A percentile compares a stretch with the other conserved stretches of the same genome.
phyloP scores from a whole-genome alignment of 108 stramenopile genomes.

The Schizochytrium sp. region DNA sequence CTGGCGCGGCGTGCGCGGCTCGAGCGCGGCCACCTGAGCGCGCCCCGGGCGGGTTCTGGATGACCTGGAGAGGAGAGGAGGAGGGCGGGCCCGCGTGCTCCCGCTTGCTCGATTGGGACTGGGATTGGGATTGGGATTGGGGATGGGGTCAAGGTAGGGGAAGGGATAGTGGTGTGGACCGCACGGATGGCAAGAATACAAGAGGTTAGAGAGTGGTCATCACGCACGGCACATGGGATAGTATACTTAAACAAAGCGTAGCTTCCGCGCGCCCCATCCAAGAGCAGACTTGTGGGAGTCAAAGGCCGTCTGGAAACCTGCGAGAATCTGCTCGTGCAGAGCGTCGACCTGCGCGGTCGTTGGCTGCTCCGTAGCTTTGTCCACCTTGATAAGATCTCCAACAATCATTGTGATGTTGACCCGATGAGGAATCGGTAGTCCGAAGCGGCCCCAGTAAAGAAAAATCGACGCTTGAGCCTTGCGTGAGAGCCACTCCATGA shows the following conservation, averaged over 20 bases:
- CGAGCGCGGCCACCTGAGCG: too few relatives aligned
- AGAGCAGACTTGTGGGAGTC: slow-evolving; percentile 12
- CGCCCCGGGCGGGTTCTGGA: too few relatives aligned
- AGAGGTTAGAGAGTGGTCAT: too few relatives aligned
- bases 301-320: neutral
- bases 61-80: too few relatives aligned
- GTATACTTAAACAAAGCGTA: neutral
- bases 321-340: neutral
- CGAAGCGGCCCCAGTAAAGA: slow-evolving; percentile 11
- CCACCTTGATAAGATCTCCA: neutral
- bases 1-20: too few relatives aligned
- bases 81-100: too few relatives aligned
- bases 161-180: too few relatives aligned
- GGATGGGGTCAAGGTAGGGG: too few relatives aligned
- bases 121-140: too few relatives aligned
- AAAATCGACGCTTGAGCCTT: slow-evolving; percentile 1
- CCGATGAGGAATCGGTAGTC: neutral
- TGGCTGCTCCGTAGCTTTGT: neutral
- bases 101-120: too few relatives aligned
- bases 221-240: too few relatives aligned
- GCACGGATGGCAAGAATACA: too few relatives aligned
- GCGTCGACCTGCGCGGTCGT: neutral
- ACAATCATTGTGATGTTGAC: slow-evolving; percentile 16
- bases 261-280: neutral
- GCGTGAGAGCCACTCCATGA: slow-evolving; percentile 18